Evolutionary conservation across 73 alveolate genomes (phyloP).

Genomic region (Symbiodinium natans): DNA sequence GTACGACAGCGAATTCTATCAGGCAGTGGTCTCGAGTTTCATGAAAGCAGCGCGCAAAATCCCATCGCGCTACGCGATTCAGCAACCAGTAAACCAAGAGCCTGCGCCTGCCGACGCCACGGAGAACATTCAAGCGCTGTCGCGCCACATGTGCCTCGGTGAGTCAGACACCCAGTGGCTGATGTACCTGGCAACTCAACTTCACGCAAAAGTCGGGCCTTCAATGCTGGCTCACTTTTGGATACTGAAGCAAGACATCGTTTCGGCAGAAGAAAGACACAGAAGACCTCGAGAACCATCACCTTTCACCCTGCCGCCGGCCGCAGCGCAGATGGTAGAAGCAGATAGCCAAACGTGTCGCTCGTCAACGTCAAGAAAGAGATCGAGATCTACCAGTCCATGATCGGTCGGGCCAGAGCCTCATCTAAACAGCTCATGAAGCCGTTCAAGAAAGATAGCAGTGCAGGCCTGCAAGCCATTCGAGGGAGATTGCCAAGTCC

Average conservation of each 20-base stretch:
- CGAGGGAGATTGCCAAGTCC: too few relatives aligned
- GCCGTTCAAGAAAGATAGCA: too few relatives aligned
- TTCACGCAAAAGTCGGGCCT: neutral
- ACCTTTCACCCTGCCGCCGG: neutral
- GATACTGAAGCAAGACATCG: neutral
- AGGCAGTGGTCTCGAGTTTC: neutral
- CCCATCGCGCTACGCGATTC: neutral
- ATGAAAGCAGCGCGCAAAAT: neutral
- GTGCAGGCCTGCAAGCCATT: too few relatives aligned
- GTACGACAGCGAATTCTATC: neutral
- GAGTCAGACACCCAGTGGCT: neutral
- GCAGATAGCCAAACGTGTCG: too few relatives aligned
- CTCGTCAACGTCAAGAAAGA: too few relatives aligned
- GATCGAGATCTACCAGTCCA: too few relatives aligned
- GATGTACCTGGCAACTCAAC: neutral
- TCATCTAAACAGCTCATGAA: too few relatives aligned
- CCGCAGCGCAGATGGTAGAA: neutral
- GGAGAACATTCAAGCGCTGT: neutral
- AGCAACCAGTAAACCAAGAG: neutral
- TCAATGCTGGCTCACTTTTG: neutral
- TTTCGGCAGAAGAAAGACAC: neutral
- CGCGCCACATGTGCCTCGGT: neutral
- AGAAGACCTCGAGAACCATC: neutral
- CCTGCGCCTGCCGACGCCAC: neutral
- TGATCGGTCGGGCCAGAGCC: too few relatives aligned